These are phyloP conservation scores for Tylopilus cervinicoccineus DNA, from an alignment of 768 basidiomycete species.

Conservation along the genomic window DNA sequence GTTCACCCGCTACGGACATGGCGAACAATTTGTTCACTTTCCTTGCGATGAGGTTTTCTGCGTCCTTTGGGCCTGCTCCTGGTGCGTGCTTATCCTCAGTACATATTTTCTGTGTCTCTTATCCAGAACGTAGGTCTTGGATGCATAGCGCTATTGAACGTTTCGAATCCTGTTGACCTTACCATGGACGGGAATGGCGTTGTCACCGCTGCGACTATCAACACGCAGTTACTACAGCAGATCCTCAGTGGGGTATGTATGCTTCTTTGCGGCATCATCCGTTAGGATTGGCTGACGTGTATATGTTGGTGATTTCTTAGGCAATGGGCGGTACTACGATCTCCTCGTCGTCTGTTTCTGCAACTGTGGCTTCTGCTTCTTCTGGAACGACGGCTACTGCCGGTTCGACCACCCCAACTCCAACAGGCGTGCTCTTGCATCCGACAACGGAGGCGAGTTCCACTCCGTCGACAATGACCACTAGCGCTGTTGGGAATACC, in stretches of 20 bases:
- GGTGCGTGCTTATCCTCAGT: slow-evolving; percentile 9
- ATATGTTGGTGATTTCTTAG: slow-evolving; percentile 1
- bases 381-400: background rate
- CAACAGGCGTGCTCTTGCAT: slow-evolving; percentile 1
- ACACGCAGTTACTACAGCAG: slow-evolving; percentile 18
- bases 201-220: slow-evolving; percentile 24
- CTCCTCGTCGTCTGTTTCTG: background rate
- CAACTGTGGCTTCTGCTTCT: background rate
- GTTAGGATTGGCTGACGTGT: background rate
- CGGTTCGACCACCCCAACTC: background rate
- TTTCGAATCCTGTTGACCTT: slow-evolving; percentile 20
- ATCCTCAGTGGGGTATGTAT: slow-evolving; percentile 14
- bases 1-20: slow-evolving; percentile 18
- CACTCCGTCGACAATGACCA: background rate
- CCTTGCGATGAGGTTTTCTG: slow-evolving; percentile 28
- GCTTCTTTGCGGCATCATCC: background rate
- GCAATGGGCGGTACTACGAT: background rate
- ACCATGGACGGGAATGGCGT: slow-evolving; percentile 25
- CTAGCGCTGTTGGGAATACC: background rate
- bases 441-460: background rate
- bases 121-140: slow-evolving; percentile 18
- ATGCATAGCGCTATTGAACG: slow-evolving; percentile 19
- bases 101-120: background rate
- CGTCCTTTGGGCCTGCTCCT: slow-evolving; percentile 21
- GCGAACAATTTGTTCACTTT: slow-evolving; percentile 27